Conservation (phyloP, 176 grass and related monocot genomes). For the Aegilops speltoides region DNA sequence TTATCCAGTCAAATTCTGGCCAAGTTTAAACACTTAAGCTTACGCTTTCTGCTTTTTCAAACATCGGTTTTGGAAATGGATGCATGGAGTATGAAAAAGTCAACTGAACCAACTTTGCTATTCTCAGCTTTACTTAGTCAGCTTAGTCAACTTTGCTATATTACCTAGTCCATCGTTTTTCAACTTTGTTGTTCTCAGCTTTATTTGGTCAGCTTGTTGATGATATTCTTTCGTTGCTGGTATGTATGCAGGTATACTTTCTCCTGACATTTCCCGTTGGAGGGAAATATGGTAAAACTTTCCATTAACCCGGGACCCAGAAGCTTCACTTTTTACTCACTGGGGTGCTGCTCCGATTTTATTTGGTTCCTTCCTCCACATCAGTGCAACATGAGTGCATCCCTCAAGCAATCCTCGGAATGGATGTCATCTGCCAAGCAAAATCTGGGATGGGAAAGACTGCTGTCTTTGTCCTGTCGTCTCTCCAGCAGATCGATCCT, state of each 20-base stretch:
- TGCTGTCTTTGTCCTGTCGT: slow-evolving; percentile 93
- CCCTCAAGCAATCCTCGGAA: slow-evolving; percentile 98
- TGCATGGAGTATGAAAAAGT: background rate
- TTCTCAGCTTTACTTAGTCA: background rate
- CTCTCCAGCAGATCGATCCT: slow-evolving; percentile 94
- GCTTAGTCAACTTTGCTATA: background rate
- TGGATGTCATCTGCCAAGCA: slow-evolving; percentile 99
- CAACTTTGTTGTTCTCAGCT: background rate
- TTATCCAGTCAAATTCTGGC: too few species aligned
- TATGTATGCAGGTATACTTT: slow-evolving; percentile 79
- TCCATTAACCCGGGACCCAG: slow-evolving; percentile 79
- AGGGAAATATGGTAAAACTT: slow-evolving; percentile 85
- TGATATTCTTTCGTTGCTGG: background rate
- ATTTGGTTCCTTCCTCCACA: slow-evolving; percentile 81
- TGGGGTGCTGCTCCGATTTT: slow-evolving; percentile 86
- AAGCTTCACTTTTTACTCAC: slow-evolving; percentile 93
- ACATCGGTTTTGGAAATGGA: background rate
- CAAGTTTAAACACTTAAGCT: too few species aligned
- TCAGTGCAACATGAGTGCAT: slow-evolving; percentile 99
- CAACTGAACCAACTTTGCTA: too few species aligned
- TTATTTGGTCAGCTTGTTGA: background rate
- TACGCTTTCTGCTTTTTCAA: too few species aligned
- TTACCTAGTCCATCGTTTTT: background rate
- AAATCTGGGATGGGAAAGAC: slow-evolving; percentile 99
- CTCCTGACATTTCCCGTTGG: slow-evolving; percentile 60